Base-by-base conservation (phyloP, 495 filamentous ascomycete species). In the Mytilinidion resinicola region DNA sequence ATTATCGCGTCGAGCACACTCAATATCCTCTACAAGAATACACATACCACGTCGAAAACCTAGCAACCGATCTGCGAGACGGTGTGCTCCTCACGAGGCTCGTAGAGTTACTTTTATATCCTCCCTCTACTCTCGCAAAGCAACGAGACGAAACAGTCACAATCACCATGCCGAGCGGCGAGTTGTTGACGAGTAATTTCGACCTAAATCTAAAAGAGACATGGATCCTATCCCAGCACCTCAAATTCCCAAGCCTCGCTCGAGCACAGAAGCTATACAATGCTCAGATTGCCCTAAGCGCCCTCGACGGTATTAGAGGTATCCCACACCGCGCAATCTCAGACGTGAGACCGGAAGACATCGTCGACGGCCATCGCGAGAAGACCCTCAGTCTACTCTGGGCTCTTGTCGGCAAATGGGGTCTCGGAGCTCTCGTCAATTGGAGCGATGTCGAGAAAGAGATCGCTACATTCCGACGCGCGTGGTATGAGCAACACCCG, bases 311-410 rank as follows among this genome's bases (percentile, higher is more conserved):
- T 10, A 67, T 76, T 4, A 63, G 65, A 14, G 74, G 75, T 3
- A 67, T 74, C 9, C 64, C 59, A 1, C 39, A 55, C 4, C 49
- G 51, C 17, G 67, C 77, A 30, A 56, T 75, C 15, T 60, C 70
- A 19, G 66, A 70, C n/a, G 63, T 83, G 17, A 74, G 69, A 17
- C 75, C 84, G 1, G 80, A 82, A 44, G 82, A 88, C 42, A 82
- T 87, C 41, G 80, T 87, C 6, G 79, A 87, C 61, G 85, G 85
- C 6, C 79, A 85, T 57, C 78, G 85, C 33, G 85, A 88, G 62
- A 86, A 81, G 69, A 86, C 84, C 2, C 73, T 87, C 17, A 76
- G 76, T 1, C 72, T 88, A 15, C 70, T 88, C 10, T 86, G 83
- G 84, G 71, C 73, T 14, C 71, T 88, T 35, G 77, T 87, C 34